Base-by-base conservation (phyloP, 1,284 basidiomycete species). In the Mixia osmundae region DNA sequence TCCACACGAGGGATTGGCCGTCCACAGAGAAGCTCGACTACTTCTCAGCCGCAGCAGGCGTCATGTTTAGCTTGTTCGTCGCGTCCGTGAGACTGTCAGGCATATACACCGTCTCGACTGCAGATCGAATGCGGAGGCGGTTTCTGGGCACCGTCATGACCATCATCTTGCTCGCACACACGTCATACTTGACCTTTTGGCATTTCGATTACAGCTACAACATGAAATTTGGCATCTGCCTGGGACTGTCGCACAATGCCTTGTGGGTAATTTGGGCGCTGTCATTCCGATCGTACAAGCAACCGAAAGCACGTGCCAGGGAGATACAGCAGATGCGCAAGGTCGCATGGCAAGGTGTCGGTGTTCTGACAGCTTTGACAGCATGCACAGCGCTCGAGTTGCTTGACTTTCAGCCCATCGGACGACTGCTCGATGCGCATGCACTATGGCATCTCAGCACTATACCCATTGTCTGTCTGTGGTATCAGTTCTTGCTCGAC, bases 131-230 rank as follows among this genome's bases (percentile, higher is more conserved):
- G 64, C 14, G 37, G 53, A 2, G 27, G 66, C 12, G 24, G 18
- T 5, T 16, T 16, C 10, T 19, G 34, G 12, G 14, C 18, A 9
- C 9, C 8, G 24, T 12, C 15, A 11, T 39, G 34, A 26, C 23
- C 5, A 12, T 68, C 6, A 50, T 57, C n/a, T 79, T 68, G 56
- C 33, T 71, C 26, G 58, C 56, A 10, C 83, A 89, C 50, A 56
- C 83, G 38, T 63, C 70, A n/a, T 85, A 85, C 57, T 65, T 91
- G 36, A 67, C 66, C 31, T 55, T 72, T 23, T 64, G 72, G 19
- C 70, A 75, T 20, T 94, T 95, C 59, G 79, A 95, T 57, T 97
- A 99, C 57, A 62, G 72, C 5, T 99, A 95, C 61, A 95, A 97
- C 62, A 82, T 94, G 59, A 53, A 65, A 0, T 82, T 82, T 61